Base-by-base conservation (phyloP, 306 rosid genomes). In the Dalbergia oliveri region DNA sequence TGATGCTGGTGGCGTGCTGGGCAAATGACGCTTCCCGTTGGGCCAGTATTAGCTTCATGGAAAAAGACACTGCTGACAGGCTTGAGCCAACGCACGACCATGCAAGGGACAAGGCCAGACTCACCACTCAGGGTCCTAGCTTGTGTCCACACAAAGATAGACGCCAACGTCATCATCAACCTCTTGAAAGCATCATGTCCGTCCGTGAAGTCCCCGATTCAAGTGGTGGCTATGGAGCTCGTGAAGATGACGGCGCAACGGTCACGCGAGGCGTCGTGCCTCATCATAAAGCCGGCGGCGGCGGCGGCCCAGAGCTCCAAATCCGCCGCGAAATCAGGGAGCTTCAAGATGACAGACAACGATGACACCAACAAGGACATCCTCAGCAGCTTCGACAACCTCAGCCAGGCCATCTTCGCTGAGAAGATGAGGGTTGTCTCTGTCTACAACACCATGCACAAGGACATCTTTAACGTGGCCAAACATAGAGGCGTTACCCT, bases 1-100 rank as follows among this genome's bases (percentile, higher is more conserved):
- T 83, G 39, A 86, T 86, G 87, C 19, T 86, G 13, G 0, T 86
- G n/a, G 72, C 77, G 1, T 83, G 85, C 68, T 83, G 85, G 87
- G 11, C 83, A 19, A 19, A 76, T 86, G 83, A 76, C 89, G 5
- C 19, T 79, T 43, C 79, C 81, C 0, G 78, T 61, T 9, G 85
- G 87, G 11, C 81, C 87, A 6, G 0, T 76, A 41, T 72, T 84
- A 8, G 68, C 45, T 3, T 43, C 61, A 8, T 0, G 58, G 23
- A 66, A 33, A 66, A 33, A 68, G 10, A 31, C 45, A 11, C 4
- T 69, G 2, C 49, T 8, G 1, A 26, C 11, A 9, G 49, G 49
- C 11, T 6, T 9, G 49, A 54, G 58, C 33, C 51, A 47, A 14
- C 71, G 69, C 9, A 79, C 14, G 43, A 73, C 43, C n/a, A 59